Conservation (phyloP, 2,329 filamentous ascomycete species). For the Hypoxylon sp. region DNA sequence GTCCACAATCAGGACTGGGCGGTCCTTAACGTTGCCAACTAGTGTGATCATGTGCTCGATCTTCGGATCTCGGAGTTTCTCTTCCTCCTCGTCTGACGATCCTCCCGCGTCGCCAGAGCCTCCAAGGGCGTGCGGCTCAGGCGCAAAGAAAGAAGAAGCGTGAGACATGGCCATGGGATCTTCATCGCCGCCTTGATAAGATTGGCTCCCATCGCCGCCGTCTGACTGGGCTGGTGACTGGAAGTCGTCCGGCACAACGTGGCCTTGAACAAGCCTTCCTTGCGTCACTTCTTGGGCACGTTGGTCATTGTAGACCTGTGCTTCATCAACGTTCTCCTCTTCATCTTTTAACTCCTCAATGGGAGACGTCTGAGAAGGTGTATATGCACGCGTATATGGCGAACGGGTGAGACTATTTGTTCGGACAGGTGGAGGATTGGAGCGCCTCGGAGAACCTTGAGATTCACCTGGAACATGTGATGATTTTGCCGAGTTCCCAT, state of each 20-base stretch:
- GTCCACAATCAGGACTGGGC: slow-evolving; percentile 93
- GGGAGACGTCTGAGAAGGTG: slow-evolving; percentile 56
- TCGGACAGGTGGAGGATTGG: slow-evolving; percentile 53
- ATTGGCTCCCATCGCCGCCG: slow-evolving; percentile 71
- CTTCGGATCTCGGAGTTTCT: slow-evolving; percentile 82
- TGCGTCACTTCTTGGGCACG: slow-evolving; percentile 91
- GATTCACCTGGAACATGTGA: slow-evolving; percentile 57
- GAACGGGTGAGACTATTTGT: slow-evolving; percentile 52
- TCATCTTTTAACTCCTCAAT: slow-evolving; percentile 57
- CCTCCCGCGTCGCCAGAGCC: slow-evolving; percentile 87
- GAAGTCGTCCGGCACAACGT: slow-evolving; percentile 95
- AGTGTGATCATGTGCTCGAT: slow-evolving; percentile 96
- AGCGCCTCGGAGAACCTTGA: slow-evolving; percentile 61
- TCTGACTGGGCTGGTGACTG: slow-evolving; percentile 74
- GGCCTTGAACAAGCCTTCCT: slow-evolving; percentile 90
- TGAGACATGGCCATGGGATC: slow-evolving; percentile 86
- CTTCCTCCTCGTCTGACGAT: slow-evolving; percentile 92
- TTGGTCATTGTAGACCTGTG: slow-evolving; percentile 78
- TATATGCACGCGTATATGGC: slow-evolving; percentile 51
- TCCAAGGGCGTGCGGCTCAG: slow-evolving; percentile 79
- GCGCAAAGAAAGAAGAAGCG: slow-evolving; percentile 84
- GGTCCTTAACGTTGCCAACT: slow-evolving; percentile 92
- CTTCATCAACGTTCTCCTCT: slow-evolving; percentile 57
- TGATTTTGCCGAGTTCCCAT: slow-evolving; percentile 51
- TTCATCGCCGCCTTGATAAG: slow-evolving; percentile 66